Evolutionary conservation across 2,329 filamentous ascomycete species (phyloP), one percentile per base, ranked within the genome.

Genomic region (Trichoderma simmonsii): DNA sequence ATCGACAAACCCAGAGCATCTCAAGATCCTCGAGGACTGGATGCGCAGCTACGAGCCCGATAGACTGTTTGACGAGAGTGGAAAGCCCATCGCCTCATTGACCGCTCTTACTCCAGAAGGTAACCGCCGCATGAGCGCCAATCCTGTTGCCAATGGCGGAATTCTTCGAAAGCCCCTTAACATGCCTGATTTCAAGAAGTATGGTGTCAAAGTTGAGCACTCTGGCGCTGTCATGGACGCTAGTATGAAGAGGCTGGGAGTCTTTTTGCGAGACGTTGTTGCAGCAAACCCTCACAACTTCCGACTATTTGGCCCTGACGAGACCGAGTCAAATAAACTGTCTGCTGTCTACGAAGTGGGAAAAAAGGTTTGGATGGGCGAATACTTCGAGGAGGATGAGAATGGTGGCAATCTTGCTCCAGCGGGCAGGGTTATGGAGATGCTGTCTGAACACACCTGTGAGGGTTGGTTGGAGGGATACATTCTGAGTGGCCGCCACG

Each of bases 401-500:
- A 90, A 94, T 77, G 92, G 92, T 11, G 92, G 92, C 73, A 94
- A 95, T 77, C 83, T 95, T 28, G 87, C 89, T 6, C 86, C 84
- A 21, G 85, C 86, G 15, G 92, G 92, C 18, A 87, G 92, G 32
- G 92, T 94, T 43, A 94, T 95, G 91, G 92, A 95, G 80, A 94
- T 94, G 79, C 86, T 95, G n/a, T 92, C 90, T 21, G 92, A 95
- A 80, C 92, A 95, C 79, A 94, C 91, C 18, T 89, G 88, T 73
- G 92, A 95, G 80, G 92, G 91, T 30, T 95, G 92, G 92, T 85
- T 95, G 18, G 92, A 95, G 83, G 92, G 92, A 3, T 95, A 94
- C 78, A 82, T 93, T 56, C 85, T 95, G 3, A 93, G 89, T 70
- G 92, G 92, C 32, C 87, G 92, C 6, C 92, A 94, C 75, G 92